These are phyloP conservation scores for Eucalyptus regnans DNA, from an alignment of 345 rosid species.

Conservation along the genomic window DNA sequence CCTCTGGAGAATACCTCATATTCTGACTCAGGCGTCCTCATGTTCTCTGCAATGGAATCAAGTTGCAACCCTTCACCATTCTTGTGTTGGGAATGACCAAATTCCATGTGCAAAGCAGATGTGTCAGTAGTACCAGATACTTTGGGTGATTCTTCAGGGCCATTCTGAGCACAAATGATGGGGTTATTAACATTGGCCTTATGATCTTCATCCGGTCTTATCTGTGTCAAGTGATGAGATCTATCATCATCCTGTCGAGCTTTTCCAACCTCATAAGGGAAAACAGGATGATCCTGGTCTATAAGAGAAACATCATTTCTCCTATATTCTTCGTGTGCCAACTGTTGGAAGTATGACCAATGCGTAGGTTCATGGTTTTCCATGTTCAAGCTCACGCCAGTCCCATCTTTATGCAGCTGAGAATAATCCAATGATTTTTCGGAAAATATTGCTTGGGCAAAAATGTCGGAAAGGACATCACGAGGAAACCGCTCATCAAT, in stretches of 20 bases:
- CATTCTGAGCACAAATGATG: constrained; percentile 22
- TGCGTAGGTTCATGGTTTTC: constrained; percentile 64
- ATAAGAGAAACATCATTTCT: constrained; percentile 40
- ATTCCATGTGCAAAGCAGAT: constrained; percentile 5
- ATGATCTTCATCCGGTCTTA: constrained; percentile 8
- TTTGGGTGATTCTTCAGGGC: constrained; percentile 14
- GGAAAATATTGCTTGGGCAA: constrained; percentile 41
- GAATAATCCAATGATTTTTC: constrained; percentile 31
- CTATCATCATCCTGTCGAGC: constrained; percentile 11
- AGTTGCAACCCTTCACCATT: constrained; percentile 54
- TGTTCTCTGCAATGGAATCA: constrained; percentile 55
- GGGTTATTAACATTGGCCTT: not conserved
- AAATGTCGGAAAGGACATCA: constrained; percentile 73
- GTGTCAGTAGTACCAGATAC: constrained; percentile 6
- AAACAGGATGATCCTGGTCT: constrained; percentile 40
- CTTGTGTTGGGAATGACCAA: constrained; percentile 17
- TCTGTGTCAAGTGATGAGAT: constrained; percentile 23
- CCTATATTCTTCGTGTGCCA: constrained; percentile 59
- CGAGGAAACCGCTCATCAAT: constrained; percentile 77
- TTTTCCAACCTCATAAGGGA: constrained; percentile 17
- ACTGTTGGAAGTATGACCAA: constrained; percentile 82
- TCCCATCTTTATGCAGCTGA: constrained; percentile 40
- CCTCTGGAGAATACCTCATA: constrained; percentile 32
- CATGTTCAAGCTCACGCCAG: constrained; percentile 59
- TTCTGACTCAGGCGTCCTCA: constrained; percentile 33